These are phyloP conservation scores for Dipteronia sinensis DNA, from an alignment of 345 rosid species.

Conservation along the genomic window DNA sequence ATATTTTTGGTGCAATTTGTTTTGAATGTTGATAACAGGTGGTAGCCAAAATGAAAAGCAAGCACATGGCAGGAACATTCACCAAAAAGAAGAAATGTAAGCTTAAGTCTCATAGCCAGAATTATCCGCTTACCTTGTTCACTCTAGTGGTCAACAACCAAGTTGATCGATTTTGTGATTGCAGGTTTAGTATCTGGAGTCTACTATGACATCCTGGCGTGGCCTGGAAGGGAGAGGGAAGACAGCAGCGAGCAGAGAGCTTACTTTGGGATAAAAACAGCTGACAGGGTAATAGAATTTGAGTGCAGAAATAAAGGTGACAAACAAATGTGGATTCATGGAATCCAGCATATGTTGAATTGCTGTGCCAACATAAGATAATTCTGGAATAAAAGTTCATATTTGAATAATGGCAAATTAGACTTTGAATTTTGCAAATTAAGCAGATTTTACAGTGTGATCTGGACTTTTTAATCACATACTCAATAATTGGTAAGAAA, in stretches of 20 bases:
- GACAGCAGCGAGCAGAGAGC: slow-evolving; percentile 46
- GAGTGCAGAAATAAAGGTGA: slow-evolving; percentile 69
- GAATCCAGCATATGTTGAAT: slow-evolving; percentile 67
- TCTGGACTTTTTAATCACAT: not conserved
- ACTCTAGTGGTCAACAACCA: slow-evolving; percentile 11
- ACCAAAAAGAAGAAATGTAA: slow-evolving; percentile 85
- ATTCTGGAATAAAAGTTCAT: slow-evolving; percentile 14
- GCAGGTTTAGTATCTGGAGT: slow-evolving; percentile 73
- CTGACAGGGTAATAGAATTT: slow-evolving; percentile 75
- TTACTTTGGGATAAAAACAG: slow-evolving; percentile 74
- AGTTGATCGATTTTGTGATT: slow-evolving; percentile 15
- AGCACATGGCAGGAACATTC: slow-evolving; percentile 87
- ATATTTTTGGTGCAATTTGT: not conserved
- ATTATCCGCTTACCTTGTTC: slow-evolving; percentile 10
- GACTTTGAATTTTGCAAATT: slow-evolving; percentile 16
- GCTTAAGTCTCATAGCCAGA: slow-evolving; percentile 29
- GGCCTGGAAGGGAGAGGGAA: slow-evolving; percentile 60
- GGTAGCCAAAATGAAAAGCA: slow-evolving; percentile 85
- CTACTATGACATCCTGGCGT: slow-evolving; percentile 53
- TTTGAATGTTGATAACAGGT: slow-evolving; percentile 43
- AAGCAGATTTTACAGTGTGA: slow-evolving; percentile 12
- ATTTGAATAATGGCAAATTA: slow-evolving; percentile 17
- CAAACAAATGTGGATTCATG: slow-evolving; percentile 80
- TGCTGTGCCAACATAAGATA: slow-evolving; percentile 38
- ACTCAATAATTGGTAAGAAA: slow-evolving; percentile 5